Base-by-base conservation (phyloP, 306 rosid genomes). In the Pyrus communis region DNA sequence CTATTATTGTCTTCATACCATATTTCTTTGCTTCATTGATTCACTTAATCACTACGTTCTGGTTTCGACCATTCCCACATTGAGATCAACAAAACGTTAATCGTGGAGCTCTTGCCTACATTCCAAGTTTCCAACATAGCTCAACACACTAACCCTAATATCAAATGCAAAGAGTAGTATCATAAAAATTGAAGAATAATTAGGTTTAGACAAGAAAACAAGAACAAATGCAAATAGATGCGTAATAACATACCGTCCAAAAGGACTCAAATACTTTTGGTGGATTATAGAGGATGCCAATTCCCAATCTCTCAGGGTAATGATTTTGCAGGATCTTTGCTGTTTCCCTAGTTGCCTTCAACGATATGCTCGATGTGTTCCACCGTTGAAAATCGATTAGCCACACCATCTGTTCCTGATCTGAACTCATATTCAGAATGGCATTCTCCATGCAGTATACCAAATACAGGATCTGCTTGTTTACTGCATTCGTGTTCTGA, bases 391-490 rank as follows among this genome's bases (percentile, higher is more conserved):
- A 93, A 86, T 91, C 94, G 66, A 93, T 80, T 35, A 93, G 85
- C 96, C 96, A 93, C 68, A 89, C 90, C 91, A 93, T 85, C 30
- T 91, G 94, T 49, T 91, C 96, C 75, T 93, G 89, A 58, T 76
- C 82, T 80, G 83, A 38, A 81, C 28, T 67, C 42, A 25, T 54
- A 82, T 82, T 88, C 84, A 61, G 38, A 68, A 93, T 89, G 55
- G 95, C 96, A 85, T 93, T 85, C 86, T 93, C 98, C 91, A 93
- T 65, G 70, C 91, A 85, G 84, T 93, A 93, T 35, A 91, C 94
- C 59, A 93, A 81, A 81, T 87, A 88, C 83, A 80, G 76, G 51
- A 93, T 88, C 82, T 91, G 96, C 38, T 73, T 85, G 40, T 10
- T 45, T 66, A 82, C 23, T 18, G 83, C 68, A 57, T 70, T 83